These are phyloP conservation scores for Rauvolfia tetraphylla DNA, from an alignment of 257 asterid genomes.

Conservation along the genomic window DNA sequence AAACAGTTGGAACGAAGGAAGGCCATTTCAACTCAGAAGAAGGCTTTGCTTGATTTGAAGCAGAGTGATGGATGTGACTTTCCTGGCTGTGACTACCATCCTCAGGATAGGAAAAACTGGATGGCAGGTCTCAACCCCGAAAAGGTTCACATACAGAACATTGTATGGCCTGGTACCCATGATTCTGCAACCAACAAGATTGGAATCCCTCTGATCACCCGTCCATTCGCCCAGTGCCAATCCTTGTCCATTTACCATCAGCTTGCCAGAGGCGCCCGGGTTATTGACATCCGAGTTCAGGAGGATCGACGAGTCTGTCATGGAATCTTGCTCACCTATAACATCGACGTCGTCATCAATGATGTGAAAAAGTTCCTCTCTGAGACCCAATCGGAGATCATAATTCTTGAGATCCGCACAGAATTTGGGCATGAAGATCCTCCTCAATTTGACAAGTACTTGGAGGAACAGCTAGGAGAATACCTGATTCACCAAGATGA, in stretches of 20 bases:
- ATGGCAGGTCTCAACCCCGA: constrained; percentile 53
- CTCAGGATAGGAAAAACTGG: constrained; percentile 69
- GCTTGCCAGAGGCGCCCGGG: constrained; percentile 61
- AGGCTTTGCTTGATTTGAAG: constrained; percentile 42
- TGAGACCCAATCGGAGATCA: constrained; percentile 70
- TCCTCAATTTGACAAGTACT: constrained; percentile 58
- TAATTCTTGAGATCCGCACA: constrained; percentile 73
- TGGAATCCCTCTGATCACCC: constrained; percentile 62
- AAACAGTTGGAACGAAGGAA: constrained; percentile 58
- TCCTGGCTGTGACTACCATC: constrained; percentile 64
- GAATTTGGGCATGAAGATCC: constrained; percentile 91
- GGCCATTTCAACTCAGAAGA: constrained; percentile 49
- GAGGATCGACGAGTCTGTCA: constrained; percentile 75
- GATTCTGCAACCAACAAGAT: constrained; percentile 87
- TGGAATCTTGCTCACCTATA: constrained; percentile 59
- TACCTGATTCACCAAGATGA: constrained; percentile 67
- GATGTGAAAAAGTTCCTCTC: constrained; percentile 56
- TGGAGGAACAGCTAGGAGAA: constrained; percentile 66
- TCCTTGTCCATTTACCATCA: constrained; percentile 69
- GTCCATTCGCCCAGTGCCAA: constrained; percentile 84
- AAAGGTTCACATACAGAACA: constrained; percentile 46
- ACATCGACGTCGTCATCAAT: constrained; percentile 53
- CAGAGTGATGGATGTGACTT: constrained; percentile 35
- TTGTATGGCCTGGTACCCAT: constrained; percentile 96
- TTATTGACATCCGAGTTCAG: constrained; percentile 73